Evolutionary conservation across 441 rosid species (phyloP).

Genomic region (Aquilaria agallochum): DNA sequence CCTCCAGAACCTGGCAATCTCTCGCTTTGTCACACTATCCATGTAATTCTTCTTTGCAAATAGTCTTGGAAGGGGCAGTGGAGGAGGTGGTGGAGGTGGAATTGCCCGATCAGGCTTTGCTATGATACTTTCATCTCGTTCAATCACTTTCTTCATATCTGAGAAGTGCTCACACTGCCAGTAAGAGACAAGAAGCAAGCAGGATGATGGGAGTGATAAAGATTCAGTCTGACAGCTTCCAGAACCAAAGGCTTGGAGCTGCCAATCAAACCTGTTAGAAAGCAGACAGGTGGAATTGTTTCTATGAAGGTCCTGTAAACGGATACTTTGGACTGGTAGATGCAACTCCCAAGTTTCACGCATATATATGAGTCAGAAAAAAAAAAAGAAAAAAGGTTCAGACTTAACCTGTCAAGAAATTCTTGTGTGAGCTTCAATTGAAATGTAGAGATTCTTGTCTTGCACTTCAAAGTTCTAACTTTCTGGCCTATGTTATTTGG

Average conservation of each 20-base stretch:
- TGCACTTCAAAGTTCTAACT: too few species aligned
- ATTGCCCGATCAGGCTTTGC: conserved; percentile 17
- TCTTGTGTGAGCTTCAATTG: too few species aligned
- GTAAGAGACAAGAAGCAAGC: conserved; percentile 1
- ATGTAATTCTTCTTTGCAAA: conserved; percentile 30
- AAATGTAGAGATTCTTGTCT: too few species aligned
- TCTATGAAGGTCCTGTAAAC: conserved; percentile 2
- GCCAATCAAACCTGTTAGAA: conserved; percentile 54
- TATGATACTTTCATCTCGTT: conserved; percentile 21
- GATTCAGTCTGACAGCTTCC: conserved; percentile 13
- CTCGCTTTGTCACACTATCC: conserved; percentile 65
- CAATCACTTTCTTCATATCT: conserved; percentile 37
- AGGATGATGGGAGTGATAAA: conserved; percentile 8
- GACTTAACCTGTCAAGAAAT: too few species aligned
- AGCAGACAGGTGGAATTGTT: conserved; percentile 11
- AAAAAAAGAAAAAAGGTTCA: too few species aligned
- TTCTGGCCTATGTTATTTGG: too few species aligned
- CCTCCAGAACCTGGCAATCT: conserved; percentile 85
- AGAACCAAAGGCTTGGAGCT: conserved; percentile 28
- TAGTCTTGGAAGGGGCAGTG: conserved; percentile 38
- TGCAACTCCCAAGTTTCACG: conserved; percentile 14
- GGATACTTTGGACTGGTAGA: conserved; percentile 29
- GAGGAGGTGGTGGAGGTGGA: conserved; percentile 45
- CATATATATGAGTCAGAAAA: too few species aligned
- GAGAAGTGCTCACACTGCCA: not conserved